Conservation (phyloP, 208 protist species). For the Leptomonas pyrrhocoris region DNA sequence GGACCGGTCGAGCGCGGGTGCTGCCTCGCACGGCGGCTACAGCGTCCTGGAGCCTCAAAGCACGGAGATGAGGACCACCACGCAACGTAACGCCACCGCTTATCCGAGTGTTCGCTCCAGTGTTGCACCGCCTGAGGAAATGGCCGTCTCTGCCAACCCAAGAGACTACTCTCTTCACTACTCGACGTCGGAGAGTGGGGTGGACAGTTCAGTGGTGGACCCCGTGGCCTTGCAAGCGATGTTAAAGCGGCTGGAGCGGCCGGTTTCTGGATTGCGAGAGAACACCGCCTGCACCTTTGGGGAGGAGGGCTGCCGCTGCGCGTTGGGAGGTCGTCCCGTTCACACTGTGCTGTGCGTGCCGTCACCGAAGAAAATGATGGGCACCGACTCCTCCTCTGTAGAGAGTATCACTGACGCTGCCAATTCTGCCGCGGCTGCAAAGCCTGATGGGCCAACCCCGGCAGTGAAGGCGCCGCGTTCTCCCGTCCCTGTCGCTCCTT, state of each 20-base stretch:
- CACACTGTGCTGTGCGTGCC: not conserved
- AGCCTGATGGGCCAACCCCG: not conserved
- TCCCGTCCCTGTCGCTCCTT: not conserved
- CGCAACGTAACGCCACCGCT: too few species aligned
- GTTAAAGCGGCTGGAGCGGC: slow-evolving; percentile 5
- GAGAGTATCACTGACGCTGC: too few species aligned
- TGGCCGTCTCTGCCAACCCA: too few species aligned
- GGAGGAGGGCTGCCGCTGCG: slow-evolving; percentile 22
- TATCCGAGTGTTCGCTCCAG: not conserved
- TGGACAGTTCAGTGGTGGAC: not conserved
- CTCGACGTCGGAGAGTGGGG: not conserved
- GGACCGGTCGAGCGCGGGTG: not conserved
- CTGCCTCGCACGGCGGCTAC: slow-evolving; percentile 15
- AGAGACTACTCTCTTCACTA: too few species aligned
- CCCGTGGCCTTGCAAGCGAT: slow-evolving; percentile 10
- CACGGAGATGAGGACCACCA: not conserved
- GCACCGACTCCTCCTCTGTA: too few species aligned
- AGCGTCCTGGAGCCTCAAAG: not conserved
- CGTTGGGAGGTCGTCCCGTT: not conserved
- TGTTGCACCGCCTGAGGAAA: too few species aligned
- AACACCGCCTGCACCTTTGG: slow-evolving; percentile 30
- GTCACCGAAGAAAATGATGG: not conserved
- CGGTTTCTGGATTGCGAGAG: slow-evolving; percentile 9
- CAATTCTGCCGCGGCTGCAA: not conserved
- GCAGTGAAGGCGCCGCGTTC: not conserved